Conservation (phyloP, 1,284 basidiomycete species). For the Ustilago vetiveriae region DNA sequence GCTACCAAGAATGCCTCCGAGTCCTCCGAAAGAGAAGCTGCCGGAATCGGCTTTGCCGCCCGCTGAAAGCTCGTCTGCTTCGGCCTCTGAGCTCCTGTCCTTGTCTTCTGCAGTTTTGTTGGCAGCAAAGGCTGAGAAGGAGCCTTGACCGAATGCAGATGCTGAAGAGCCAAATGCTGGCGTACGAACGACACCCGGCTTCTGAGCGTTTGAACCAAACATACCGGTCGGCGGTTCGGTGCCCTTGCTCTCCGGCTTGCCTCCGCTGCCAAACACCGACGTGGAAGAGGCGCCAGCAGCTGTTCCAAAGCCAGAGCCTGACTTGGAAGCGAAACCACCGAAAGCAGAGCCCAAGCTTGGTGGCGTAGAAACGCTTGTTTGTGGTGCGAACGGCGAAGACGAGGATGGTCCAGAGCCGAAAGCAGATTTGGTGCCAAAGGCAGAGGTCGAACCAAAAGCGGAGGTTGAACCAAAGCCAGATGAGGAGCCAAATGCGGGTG, state of each 20-base stretch:
- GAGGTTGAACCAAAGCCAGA: slow-evolving; percentile 65
- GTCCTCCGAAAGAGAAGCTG: slow-evolving; percentile 49
- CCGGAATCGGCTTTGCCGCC: slow-evolving; percentile 13
- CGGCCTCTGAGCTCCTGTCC: slow-evolving; percentile 16
- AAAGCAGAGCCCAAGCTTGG: slow-evolving; percentile 35
- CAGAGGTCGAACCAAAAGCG: slow-evolving; percentile 53
- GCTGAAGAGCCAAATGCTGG: slow-evolving; percentile 26
- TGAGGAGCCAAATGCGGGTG: slow-evolving; percentile 50
- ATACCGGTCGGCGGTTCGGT: slow-evolving; percentile 9
- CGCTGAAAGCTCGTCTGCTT: slow-evolving; percentile 1
- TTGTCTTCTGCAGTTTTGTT: slow-evolving; percentile 33
- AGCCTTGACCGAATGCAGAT: slow-evolving; percentile 26
- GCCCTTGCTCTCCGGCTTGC: slow-evolving; percentile 24
- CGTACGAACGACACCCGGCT: slow-evolving; percentile 1
- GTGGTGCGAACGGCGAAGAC: slow-evolving; percentile 26
- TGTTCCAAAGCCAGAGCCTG: slow-evolving; percentile 22
- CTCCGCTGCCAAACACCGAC: slow-evolving; percentile 41
- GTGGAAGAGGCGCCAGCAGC: slow-evolving; percentile 9
- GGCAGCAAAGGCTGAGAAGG: slow-evolving; percentile 35
- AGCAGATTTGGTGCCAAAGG: slow-evolving; percentile 38
- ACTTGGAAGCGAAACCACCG: slow-evolving; percentile 39
- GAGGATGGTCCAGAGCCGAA: slow-evolving; percentile 36
- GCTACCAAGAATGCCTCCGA: slow-evolving; percentile 27
- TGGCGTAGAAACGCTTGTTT: slow-evolving; percentile 8
- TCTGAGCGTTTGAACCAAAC: slow-evolving; percentile 6